Conservation (phyloP, 495 filamentous ascomycete genomes). For the Neurospora hispaniola region DNA sequence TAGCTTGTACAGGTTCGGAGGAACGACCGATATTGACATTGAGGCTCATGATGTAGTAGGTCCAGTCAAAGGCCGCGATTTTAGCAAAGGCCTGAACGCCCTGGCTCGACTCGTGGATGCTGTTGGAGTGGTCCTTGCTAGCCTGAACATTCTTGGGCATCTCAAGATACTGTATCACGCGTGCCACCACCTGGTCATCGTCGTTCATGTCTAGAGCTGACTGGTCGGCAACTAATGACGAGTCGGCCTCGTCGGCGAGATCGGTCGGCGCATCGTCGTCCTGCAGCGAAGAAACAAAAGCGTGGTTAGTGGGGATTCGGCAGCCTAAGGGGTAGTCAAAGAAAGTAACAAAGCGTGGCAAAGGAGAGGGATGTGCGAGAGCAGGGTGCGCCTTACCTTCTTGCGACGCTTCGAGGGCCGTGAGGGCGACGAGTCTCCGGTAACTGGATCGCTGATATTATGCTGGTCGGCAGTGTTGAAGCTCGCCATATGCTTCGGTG, state of each 20-base stretch:
- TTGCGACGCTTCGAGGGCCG: slow-evolving; percentile 64
- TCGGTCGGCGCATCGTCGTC: slow-evolving; percentile 14
- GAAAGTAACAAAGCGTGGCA: slow-evolving; percentile 5
- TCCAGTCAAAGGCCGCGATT: slow-evolving; percentile 86
- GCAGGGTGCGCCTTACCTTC: slow-evolving; percentile 42
- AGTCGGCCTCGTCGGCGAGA: slow-evolving; percentile 29
- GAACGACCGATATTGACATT: slow-evolving; percentile 77
- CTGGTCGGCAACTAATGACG: slow-evolving; percentile 39
- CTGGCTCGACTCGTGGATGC: slow-evolving; percentile 56
- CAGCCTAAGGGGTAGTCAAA: background rate
- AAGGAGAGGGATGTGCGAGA: slow-evolving; percentile 17
- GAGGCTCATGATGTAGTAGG: slow-evolving; percentile 78
- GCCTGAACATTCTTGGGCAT: slow-evolving; percentile 52
- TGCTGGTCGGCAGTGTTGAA: slow-evolving; percentile 20
- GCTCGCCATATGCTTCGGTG: slow-evolving; percentile 34
- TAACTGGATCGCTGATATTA: slow-evolving; percentile 26
- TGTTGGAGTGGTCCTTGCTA: slow-evolving; percentile 61
- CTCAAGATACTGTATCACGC: slow-evolving; percentile 60
- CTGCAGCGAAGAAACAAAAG: background rate
- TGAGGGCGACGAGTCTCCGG: slow-evolving; percentile 53
- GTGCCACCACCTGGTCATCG: slow-evolving; percentile 56
- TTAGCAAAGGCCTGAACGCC: slow-evolving; percentile 87
- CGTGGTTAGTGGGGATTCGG: background rate
- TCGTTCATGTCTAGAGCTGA: slow-evolving; percentile 34
- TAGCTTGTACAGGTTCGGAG: slow-evolving; percentile 38